These are phyloP conservation scores for Calcarisporium arbuscula DNA, from an alignment of 2,329 filamentous ascomycete genomes.

Conservation along the genomic window DNA sequence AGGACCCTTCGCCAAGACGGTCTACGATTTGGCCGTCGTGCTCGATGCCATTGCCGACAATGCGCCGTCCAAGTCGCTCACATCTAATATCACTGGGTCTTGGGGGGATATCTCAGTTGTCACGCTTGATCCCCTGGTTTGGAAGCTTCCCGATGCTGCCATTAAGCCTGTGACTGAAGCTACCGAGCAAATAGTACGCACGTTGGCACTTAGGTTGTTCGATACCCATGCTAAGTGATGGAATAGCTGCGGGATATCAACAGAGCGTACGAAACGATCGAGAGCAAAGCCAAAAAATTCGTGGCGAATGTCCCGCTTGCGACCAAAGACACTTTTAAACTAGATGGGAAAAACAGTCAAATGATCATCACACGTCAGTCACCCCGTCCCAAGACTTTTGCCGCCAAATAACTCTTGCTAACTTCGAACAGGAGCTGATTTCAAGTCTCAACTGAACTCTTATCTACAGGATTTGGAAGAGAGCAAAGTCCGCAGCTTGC, in stretches of 20 bases:
- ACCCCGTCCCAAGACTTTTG: not conserved
- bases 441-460: slow-evolving; percentile 4
- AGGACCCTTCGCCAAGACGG: slow-evolving; percentile 9
- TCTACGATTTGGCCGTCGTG: slow-evolving; percentile 8
- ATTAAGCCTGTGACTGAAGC: slow-evolving; percentile 5
- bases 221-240: slow-evolving; percentile 2
- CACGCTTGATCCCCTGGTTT: slow-evolving; percentile 9
- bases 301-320: slow-evolving; percentile 4
- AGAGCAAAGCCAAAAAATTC: slow-evolving; percentile 2
- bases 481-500: slow-evolving; percentile 4
- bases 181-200: slow-evolving; percentile 5
- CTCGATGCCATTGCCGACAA: slow-evolving; percentile 4
- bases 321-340: not conserved
- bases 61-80: slow-evolving; percentile 5
- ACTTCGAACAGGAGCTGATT: slow-evolving; percentile 3
- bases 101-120: slow-evolving; percentile 9
- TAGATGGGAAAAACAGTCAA: slow-evolving; percentile 4
- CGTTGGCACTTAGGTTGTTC: not conserved
- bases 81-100: slow-evolving; percentile 5
- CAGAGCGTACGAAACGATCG: slow-evolving; percentile 4
- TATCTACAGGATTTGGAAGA: slow-evolving; percentile 7
- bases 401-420: not conserved
- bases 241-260: slow-evolving; percentile 4
- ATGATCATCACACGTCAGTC: slow-evolving; percentile 3
- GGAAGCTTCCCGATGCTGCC: slow-evolving; percentile 4